Evolutionary conservation across 768 basidiomycete genomes (phyloP).

Genomic region (Suillus ampliporus): DNA sequence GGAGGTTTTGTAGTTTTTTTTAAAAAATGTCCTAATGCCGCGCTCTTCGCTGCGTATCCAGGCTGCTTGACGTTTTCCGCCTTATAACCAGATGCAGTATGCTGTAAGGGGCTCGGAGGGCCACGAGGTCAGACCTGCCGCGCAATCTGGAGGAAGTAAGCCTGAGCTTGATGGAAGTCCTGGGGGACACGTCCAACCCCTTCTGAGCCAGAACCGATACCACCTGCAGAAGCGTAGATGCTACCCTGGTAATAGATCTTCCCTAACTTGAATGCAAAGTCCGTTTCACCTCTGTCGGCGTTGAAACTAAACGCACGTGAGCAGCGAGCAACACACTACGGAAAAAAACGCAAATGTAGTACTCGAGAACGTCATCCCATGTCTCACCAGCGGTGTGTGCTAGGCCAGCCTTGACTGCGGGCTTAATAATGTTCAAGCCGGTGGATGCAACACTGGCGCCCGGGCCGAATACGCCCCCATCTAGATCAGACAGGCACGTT

Average conservation of each 20-base stretch:
- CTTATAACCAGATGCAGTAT: slow-evolving; percentile 47
- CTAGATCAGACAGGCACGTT: slow-evolving; percentile 85
- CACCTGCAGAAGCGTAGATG: slow-evolving; percentile 80
- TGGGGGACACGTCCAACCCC: slow-evolving; percentile 89
- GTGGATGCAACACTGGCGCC: slow-evolving; percentile 95
- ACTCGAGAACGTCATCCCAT: slow-evolving; percentile 92
- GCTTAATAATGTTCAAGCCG: slow-evolving; percentile 68
- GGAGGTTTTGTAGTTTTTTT: too few species aligned
- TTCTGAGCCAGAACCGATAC: slow-evolving; percentile 86
- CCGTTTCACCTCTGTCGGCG: slow-evolving; percentile 87
- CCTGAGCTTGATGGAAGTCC: slow-evolving; percentile 74
- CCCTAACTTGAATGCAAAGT: slow-evolving; percentile 92
- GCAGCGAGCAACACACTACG: not conserved
- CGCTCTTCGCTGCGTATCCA: slow-evolving; percentile 76
- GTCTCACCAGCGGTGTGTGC: slow-evolving; percentile 90
- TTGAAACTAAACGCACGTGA: slow-evolving; percentile 70
- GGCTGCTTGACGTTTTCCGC: slow-evolving; percentile 57
- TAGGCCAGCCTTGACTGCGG: slow-evolving; percentile 83
- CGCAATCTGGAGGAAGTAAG: slow-evolving; percentile 87
- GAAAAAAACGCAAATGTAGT: slow-evolving; percentile 66
- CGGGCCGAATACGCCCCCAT: slow-evolving; percentile 92
- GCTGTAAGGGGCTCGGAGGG: slow-evolving; percentile 56
- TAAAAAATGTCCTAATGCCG: too few species aligned
- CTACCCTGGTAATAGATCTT: slow-evolving; percentile 97
- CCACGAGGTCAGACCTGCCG: slow-evolving; percentile 90